Evolutionary conservation across 768 basidiomycete genomes (phyloP).

Genomic region (Lactarius deliciosus): DNA sequence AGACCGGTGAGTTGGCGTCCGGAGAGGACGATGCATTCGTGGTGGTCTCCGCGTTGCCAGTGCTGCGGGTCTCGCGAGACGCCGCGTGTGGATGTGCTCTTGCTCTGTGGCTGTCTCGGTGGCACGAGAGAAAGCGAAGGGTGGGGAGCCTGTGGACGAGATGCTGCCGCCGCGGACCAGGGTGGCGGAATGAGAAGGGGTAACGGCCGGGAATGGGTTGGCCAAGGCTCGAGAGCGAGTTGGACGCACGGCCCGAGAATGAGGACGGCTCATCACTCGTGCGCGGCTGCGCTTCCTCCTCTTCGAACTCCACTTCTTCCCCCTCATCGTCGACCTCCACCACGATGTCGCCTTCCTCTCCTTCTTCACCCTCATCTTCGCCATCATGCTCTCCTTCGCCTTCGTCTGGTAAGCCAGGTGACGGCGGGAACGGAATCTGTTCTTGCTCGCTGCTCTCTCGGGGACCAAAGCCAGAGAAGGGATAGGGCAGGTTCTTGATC

Average conservation of each 20-base stretch:
- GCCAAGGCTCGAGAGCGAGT: conserved; percentile 81
- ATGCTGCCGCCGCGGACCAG: conserved; percentile 45
- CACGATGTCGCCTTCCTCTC: conserved; percentile 33
- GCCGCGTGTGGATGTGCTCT: conserved; percentile 42
- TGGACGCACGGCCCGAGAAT: conserved; percentile 50
- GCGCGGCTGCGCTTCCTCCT: conserved; percentile 36
- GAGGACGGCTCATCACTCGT: conserved; percentile 52
- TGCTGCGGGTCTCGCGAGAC: conserved; percentile 43
- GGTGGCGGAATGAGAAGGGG: conserved; percentile 65
- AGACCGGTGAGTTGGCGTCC: conserved; percentile 58
- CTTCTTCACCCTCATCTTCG: conserved; percentile 32
- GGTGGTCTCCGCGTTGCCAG: conserved; percentile 51
- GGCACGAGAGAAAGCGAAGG: conserved; percentile 33
- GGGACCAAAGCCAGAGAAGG: conserved; percentile 61
- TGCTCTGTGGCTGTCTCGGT: conserved; percentile 36
- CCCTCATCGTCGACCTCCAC: conserved; percentile 44
- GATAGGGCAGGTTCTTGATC: conserved; percentile 61
- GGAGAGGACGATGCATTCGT: conserved; percentile 6
- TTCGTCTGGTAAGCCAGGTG: conserved; percentile 46
- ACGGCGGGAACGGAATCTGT: conserved; percentile 76
- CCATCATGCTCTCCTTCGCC: conserved; percentile 32
- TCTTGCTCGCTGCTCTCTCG: conserved; percentile 53
- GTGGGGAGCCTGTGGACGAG: conserved; percentile 41
- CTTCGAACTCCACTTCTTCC: conserved; percentile 46
- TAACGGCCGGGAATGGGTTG: conserved; percentile 70